phyloP scores from a whole-genome alignment of 2,329 filamentous ascomycete genomes.

The Xylaria multiplex region DNA sequence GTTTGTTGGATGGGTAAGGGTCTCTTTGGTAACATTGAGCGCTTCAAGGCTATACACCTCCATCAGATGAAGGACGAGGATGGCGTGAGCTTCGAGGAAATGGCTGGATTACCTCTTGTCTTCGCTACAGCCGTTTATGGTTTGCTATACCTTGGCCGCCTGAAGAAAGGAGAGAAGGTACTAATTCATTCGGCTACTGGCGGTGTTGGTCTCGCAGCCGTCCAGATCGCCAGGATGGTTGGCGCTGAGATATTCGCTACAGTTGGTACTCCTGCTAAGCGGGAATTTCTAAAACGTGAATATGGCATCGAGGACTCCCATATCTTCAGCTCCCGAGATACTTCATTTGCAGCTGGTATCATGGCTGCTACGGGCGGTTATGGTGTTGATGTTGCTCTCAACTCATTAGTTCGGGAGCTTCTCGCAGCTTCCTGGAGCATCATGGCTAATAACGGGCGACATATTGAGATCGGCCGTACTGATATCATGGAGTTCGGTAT shows the following conservation, averaged over 20 bases:
- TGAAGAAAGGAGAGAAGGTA: slow-evolving; percentile 48
- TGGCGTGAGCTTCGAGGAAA: slow-evolving; percentile 36
- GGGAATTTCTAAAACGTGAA: slow-evolving; percentile 46
- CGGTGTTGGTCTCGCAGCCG: slow-evolving; percentile 55
- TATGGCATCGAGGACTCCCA: slow-evolving; percentile 50
- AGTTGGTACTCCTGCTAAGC: slow-evolving; percentile 51
- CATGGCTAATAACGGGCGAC: slow-evolving; percentile 24
- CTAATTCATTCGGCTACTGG: slow-evolving; percentile 59
- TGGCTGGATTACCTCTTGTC: slow-evolving; percentile 52
- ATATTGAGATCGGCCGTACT: slow-evolving; percentile 32
- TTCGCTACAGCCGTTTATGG: slow-evolving; percentile 55
- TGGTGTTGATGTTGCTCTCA: slow-evolving; percentile 58
- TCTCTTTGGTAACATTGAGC: slow-evolving; percentile 50
- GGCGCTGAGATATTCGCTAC: slow-evolving; percentile 58
- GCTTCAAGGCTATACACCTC: slow-evolving; percentile 52
- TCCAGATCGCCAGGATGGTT: slow-evolving; percentile 52
- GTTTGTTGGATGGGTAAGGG: slow-evolving; percentile 51
- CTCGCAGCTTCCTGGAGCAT: slow-evolving; percentile 29
- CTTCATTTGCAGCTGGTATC: slow-evolving; percentile 51
- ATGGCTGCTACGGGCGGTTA: slow-evolving; percentile 45
- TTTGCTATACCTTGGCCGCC: slow-evolving; percentile 49
- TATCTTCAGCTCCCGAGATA: slow-evolving; percentile 53
- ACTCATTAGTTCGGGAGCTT: slow-evolving; percentile 50
- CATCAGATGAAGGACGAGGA: slow-evolving; percentile 38
- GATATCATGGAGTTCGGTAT: slow-evolving; percentile 33